Base-by-base conservation (phyloP, 2,329 filamentous ascomycete species). In the Claviceps sp. region DNA sequence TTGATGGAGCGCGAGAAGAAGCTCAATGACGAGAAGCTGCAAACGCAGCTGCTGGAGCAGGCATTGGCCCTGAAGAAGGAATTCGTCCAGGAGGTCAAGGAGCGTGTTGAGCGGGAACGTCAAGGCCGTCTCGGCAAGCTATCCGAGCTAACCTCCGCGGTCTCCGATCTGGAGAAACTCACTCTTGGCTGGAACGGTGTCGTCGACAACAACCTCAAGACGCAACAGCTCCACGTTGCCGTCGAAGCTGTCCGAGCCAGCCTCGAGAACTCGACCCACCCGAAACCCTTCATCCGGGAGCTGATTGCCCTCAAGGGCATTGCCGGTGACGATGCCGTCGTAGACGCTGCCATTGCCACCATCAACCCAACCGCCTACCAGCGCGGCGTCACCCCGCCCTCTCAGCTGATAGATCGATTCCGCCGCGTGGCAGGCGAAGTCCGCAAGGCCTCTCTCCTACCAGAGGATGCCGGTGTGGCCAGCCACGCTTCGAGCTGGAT, bases 361-460 rank as follows among this genome's bases (percentile, higher is more conserved):
- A 95, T 98, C 69, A 94, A 94, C 73, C 93, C 93, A 3, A 74
- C 80, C 11, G 89, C 93, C 19, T 98, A 98, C 73, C 93, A 97
- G 71, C 85, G 85, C 52, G 93, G 93, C 54, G 83, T 98, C 53
- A 82, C 89, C 24, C 89, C 86, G 14, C 75, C 87, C 0, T 77
- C 89, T 22, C 87, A 94, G 68, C 81, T 98, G 38, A 87, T 97
- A 59, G 93, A 98, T 70, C 85, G 93, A 56, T 98, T 98, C 84
- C 84, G 93, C 44, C 86, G 89, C 49, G 93, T 98, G 16, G 88
- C 93, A 2, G 73, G 75, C 52, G 93, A 98, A 72, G 93, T 98
- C 42, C 82, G 93, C 66, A 98, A 98, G 75, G 93, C 93, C 19
- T 85, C 86, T 45, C 78, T 98, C 49, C 77, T 98, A 16, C 93